phyloP scores from a whole-genome alignment of 176 grass and related monocot species.

The Miscanthus lutarioriparius region DNA sequence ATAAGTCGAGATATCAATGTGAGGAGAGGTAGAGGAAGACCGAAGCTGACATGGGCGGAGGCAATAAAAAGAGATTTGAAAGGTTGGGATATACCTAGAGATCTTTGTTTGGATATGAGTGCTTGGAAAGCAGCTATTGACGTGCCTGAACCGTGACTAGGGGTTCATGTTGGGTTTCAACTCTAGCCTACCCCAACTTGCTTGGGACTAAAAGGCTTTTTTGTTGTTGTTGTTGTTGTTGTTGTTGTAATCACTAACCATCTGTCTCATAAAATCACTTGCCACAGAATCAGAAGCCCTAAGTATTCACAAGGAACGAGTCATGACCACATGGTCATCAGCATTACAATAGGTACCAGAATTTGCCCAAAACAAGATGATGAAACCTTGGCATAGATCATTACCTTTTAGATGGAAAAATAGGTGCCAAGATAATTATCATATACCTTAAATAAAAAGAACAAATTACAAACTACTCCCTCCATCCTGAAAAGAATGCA shows the following conservation, averaged over 20 bases:
- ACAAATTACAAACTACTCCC: not conserved
- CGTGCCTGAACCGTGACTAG: too few species aligned
- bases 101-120: too few species aligned
- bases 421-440: not conserved
- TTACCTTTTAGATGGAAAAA: not conserved
- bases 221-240: too few species aligned
- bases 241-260: not conserved
- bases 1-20: too few species aligned
- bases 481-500: not conserved
- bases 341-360: not conserved
- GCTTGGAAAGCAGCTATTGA: too few species aligned
- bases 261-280: not conserved
- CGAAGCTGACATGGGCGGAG: too few species aligned
- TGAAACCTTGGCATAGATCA: not conserved
- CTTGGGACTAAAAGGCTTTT: too few species aligned
- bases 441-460: not conserved
- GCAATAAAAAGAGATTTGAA: too few species aligned
- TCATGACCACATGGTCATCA: not conserved
- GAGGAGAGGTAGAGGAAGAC: too few species aligned
- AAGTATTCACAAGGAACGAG: not conserved
- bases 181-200: too few species aligned
- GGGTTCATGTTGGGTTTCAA: too few species aligned
- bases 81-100: too few species aligned
- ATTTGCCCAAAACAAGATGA: constrained; percentile 1
- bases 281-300: not conserved